These are phyloP conservation scores for Leishmania gerbilli DNA, from an alignment of 208 protist species.

Conservation along the genomic window DNA sequence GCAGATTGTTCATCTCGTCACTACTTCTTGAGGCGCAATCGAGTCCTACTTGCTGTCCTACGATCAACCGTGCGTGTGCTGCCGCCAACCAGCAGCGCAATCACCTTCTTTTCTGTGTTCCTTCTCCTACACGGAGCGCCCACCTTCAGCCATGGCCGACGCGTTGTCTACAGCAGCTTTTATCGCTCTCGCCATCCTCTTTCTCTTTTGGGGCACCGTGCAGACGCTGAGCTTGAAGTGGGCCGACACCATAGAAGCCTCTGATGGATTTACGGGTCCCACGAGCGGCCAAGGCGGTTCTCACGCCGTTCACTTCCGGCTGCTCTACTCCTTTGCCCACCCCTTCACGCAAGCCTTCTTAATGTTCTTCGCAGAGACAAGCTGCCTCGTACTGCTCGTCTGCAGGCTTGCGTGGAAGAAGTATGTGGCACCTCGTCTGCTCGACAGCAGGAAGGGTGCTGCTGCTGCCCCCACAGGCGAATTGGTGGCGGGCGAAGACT, in stretches of 20 bases:
- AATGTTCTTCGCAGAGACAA: slow-evolving; percentile 84
- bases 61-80: neutral
- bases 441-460: neutral
- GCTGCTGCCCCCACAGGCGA: neutral
- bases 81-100: neutral
- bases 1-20: neutral
- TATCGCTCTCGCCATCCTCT: slow-evolving; percentile 32
- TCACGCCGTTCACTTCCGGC: slow-evolving; percentile 13
- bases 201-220: slow-evolving; percentile 56
- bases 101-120: neutral
- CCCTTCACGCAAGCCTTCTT: slow-evolving; percentile 82
- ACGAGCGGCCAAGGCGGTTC: neutral
- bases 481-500: slow-evolving; percentile 38
- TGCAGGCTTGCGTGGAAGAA: slow-evolving; percentile 31
- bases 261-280: slow-evolving; percentile 32
- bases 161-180: slow-evolving; percentile 2
- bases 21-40: neutral
- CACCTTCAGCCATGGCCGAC: slow-evolving; percentile 1
- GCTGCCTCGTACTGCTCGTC: slow-evolving; percentile 63
- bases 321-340: slow-evolving; percentile 67
- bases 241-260: slow-evolving; percentile 40
- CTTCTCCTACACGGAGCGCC: neutral
- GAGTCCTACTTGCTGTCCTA: neutral
- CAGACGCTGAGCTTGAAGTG: slow-evolving; percentile 67
- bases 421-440: slow-evolving; percentile 17